Evolutionary conservation across 768 basidiomycete genomes (phyloP), one percentile per base, ranked within the genome.

Genomic region (Russula virescens): DNA sequence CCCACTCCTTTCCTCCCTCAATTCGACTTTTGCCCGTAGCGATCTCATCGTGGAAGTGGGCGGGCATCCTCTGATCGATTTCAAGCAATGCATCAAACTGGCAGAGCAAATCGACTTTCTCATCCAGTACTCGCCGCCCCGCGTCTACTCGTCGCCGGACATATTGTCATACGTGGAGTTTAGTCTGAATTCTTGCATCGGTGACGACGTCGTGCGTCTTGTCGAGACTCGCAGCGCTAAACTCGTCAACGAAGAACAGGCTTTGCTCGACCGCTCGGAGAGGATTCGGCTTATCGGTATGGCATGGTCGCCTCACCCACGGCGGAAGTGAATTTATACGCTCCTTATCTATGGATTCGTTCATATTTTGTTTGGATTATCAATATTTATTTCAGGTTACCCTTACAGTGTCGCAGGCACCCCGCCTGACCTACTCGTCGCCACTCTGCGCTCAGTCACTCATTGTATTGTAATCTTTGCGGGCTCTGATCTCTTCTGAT

Each of bases 71-170:
- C 43, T 64, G 10, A 38, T 64, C 4, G 58, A 60, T 16, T 60
- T 64, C 25, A 55, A 18, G 19, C 23, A 43, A 7, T 55, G 58
- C 40, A 50, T 40, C 19, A 23, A 21, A 8, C 40, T 64, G 3
- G 63, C 58, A 9, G 47, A 60, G 11, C 53, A 60, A 34, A 58
- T 64, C 48, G 40, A 64, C 7, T 38, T 47, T 0, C 50, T 64
- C 34, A 23, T 28, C 6, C 63, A 50, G 63, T 60, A 43, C 63
- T 40, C 46, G 28, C 58, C 58, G 11, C 40, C 58, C 28, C 53
- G 6, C 34, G 28, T 34, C 28, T 26, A 18, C 9, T 16, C 31
- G 21, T 58, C 47, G n/a, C 52, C 23, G 16, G 58, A 43, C 1
- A 25, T 64, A 31, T 38, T 64, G 40, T 58, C 28, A 18, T 28